phyloP scores from a whole-genome alignment of 202 grass and related monocot species.

The Brachypodium distachyon region DNA sequence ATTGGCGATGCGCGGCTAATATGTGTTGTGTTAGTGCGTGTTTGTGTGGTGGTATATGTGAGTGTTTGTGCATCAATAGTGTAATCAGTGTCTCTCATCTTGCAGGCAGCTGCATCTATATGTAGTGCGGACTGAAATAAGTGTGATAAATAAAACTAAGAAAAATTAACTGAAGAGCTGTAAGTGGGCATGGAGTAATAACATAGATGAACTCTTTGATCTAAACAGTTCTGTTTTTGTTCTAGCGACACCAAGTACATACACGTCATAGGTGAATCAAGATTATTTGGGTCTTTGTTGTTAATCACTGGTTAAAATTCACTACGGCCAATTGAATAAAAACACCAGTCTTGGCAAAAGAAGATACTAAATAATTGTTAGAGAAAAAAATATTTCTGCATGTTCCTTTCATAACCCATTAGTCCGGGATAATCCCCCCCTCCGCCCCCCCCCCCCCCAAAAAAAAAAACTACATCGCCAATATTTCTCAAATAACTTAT shows the following conservation, averaged over 20 bases:
- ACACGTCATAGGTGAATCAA: not conserved
- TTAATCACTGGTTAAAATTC: not conserved
- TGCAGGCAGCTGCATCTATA: not conserved
- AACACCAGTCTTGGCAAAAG: not conserved
- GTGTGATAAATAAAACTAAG: not conserved
- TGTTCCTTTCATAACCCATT: not conserved
- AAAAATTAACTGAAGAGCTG: not conserved
- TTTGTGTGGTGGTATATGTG: too few species aligned
- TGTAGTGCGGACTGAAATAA: not conserved
- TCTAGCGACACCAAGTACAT: not conserved
- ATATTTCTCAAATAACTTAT: not conserved
- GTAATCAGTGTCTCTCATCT: too few species aligned
- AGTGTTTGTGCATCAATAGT: too few species aligned
- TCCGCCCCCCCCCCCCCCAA: too few species aligned
- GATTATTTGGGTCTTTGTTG: not conserved
- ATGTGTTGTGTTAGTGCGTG: too few species aligned
- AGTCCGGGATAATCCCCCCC: too few species aligned
- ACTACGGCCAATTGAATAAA: not conserved
- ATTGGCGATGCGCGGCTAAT: too few species aligned
- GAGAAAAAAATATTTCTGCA: too few species aligned
- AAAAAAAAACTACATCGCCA: not conserved
- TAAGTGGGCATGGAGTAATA: not conserved
- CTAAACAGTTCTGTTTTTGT: not conserved
- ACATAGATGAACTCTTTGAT: not conserved
- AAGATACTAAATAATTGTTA: not conserved